Base-by-base conservation (phyloP, 257 asterid species). In the Jaltomata sinuosa region DNA sequence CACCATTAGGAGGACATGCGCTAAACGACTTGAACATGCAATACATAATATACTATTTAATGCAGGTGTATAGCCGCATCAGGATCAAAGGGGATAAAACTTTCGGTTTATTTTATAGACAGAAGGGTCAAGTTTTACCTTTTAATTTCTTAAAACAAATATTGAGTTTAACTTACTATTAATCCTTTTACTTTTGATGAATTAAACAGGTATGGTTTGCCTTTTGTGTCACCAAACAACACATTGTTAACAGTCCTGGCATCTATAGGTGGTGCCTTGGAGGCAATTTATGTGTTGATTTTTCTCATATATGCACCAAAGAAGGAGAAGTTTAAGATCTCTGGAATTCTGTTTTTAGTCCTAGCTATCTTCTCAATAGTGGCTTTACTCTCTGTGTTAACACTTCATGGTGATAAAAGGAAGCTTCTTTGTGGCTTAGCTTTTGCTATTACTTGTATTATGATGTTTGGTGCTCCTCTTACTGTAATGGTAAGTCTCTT, bases 401-500 rank as follows among this genome's bases (percentile, higher is more conserved):
- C 90, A 34, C 84, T 92, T 47, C 89, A 86, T 81, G 84, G 78
- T 2, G 82, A 87, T 9, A 84, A 52, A 11, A 90, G 89, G 85
- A 91, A 91, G 87, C 18, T 88, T 6, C 72, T 95, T 2, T 91
- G 97, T 83, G 99, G 97, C 4, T 84, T 88, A 59, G 96, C 92
- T 31, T 93, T 94, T 9, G 77, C 94, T 0, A 32, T 94, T 3
- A 93, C 92, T 90, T 93, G 96, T 77, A 91, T 92, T 79, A 62
- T 92, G 0, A 95, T 95, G 98, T 95, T 94, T 83, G 99, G 92
- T 50, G 91, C 99, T 6, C 99, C 99, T 32, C 71, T 95, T 1
- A 90, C 98, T 0, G 76, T 92, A 68, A 91, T 94, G 94, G 98
- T 95, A 89, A 19, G 16, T 84, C 90, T 65, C 68, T 57, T 11